A percentile compares a stretch with the other conserved stretches of the same genome.
These are phyloP conservation scores for Obba rivulosa DNA, from an alignment of 768 basidiomycete species.

Conservation along the genomic window DNA sequence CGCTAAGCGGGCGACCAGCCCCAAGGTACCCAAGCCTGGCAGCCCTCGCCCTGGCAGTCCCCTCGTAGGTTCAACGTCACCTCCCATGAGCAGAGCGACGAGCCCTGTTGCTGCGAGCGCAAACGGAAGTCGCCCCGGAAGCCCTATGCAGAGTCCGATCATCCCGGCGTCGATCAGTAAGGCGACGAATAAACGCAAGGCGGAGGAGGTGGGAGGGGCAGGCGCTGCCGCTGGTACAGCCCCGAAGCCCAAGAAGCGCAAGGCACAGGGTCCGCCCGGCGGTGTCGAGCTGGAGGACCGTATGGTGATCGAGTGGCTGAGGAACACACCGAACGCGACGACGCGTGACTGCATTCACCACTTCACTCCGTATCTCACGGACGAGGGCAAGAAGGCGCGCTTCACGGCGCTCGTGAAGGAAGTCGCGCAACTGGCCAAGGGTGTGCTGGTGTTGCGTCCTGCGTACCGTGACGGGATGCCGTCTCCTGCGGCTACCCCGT, in stretches of 20 bases:
- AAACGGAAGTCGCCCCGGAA: slow-evolving; percentile 30
- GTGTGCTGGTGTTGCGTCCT: slow-evolving; percentile 50
- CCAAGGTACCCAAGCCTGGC: slow-evolving; percentile 53
- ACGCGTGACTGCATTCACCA: slow-evolving; percentile 78
- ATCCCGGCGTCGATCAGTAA: slow-evolving; percentile 50
- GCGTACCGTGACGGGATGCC: slow-evolving; percentile 16
- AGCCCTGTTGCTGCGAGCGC: slow-evolving; percentile 35
- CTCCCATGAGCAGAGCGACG: slow-evolving; percentile 41
- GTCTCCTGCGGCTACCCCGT: slow-evolving; percentile 3
- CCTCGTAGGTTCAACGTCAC: slow-evolving; percentile 30
- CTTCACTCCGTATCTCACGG: slow-evolving; percentile 71
- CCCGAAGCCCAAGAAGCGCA: slow-evolving; percentile 54
- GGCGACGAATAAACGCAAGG: slow-evolving; percentile 34
- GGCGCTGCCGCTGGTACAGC: slow-evolving; percentile 18
- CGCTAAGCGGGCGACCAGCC: slow-evolving; percentile 82
- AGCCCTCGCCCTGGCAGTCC: slow-evolving; percentile 53
- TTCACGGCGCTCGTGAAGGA: slow-evolving; percentile 80
- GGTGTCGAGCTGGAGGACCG: slow-evolving; percentile 52
- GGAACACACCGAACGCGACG: slow-evolving; percentile 59
- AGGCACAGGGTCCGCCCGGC: slow-evolving; percentile 26
- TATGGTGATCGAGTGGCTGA: slow-evolving; percentile 74
- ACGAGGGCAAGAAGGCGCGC: slow-evolving; percentile 60
- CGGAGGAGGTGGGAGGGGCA: slow-evolving; percentile 1
- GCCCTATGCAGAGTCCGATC: slow-evolving; percentile 16
- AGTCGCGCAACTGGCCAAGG: slow-evolving; percentile 67